Conservation (phyloP, 2,329 filamentous ascomycete genomes). For the Cadophora malorum region DNA sequence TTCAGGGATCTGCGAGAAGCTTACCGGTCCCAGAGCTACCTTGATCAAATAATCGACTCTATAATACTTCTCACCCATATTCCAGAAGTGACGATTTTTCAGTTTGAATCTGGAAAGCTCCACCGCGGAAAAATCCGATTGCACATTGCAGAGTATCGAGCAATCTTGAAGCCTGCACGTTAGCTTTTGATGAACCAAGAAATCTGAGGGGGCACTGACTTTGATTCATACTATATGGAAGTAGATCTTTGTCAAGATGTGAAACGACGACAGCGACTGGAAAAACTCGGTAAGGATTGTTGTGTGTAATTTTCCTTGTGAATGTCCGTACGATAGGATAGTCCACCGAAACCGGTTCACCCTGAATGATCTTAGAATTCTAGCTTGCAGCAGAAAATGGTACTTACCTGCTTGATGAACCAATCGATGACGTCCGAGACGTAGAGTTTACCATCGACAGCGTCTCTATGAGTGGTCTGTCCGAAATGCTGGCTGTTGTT, state of each 20-base stretch:
- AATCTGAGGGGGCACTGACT: slow-evolving; percentile 7
- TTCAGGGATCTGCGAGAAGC: background rate
- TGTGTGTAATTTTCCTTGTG: slow-evolving; percentile 20
- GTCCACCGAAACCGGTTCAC: slow-evolving; percentile 31
- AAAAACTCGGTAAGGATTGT: slow-evolving; percentile 24
- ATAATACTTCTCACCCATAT: slow-evolving; percentile 28
- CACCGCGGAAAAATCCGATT: slow-evolving; percentile 29
- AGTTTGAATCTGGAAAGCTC: slow-evolving; percentile 28
- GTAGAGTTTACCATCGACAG: slow-evolving; percentile 32
- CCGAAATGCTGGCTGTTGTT: slow-evolving; percentile 26
- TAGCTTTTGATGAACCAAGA: background rate
- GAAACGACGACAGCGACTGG: slow-evolving; percentile 23
- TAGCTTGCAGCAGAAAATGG: too few relatives aligned
- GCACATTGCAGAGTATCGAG: slow-evolving; percentile 23
- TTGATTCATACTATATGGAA: slow-evolving; percentile 26
- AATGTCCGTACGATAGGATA: slow-evolving; percentile 30
- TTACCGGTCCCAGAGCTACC: slow-evolving; percentile 27
- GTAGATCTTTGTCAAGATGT: slow-evolving; percentile 23
- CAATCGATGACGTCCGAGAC: slow-evolving; percentile 28
- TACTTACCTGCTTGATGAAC: slow-evolving; percentile 34
- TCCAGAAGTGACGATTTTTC: slow-evolving; percentile 33
- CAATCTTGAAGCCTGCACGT: slow-evolving; percentile 17
- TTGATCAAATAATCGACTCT: slow-evolving; percentile 30
- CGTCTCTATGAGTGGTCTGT: slow-evolving; percentile 23
- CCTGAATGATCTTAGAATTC: too few relatives aligned